Evolutionary conservation across 2,329 filamentous ascomycete species (phyloP).

Genomic region (Chaetomium globosum): DNA sequence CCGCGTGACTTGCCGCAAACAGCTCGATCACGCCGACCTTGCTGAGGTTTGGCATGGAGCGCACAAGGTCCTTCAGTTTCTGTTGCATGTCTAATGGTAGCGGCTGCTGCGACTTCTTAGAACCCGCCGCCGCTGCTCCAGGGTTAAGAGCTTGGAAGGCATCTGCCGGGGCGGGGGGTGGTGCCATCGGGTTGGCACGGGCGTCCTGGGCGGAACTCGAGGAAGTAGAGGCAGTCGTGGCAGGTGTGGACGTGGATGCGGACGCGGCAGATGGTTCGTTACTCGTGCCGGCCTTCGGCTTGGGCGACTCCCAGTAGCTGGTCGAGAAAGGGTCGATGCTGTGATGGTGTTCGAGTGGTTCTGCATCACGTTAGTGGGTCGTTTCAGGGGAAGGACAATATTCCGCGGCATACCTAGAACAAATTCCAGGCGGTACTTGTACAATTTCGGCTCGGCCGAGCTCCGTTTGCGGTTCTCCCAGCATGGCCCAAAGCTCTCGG

Average conservation of each 20-base stretch:
- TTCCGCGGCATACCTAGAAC: conserved; percentile 62
- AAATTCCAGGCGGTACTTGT: conserved; percentile 72
- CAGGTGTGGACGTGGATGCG: conserved; percentile 20
- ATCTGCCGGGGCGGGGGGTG: conserved; percentile 32
- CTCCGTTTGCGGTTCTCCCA: conserved; percentile 67
- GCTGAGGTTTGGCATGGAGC: conserved; percentile 60
- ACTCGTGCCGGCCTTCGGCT: conserved; percentile 31
- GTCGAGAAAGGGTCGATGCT: conserved; percentile 83
- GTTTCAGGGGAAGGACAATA: neutral
- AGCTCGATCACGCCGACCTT: conserved; percentile 76
- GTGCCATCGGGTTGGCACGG: conserved; percentile 26
- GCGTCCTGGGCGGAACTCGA: conserved; percentile 15
- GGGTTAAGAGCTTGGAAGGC: conserved; percentile 33
- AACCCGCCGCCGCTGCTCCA: conserved; percentile 17
- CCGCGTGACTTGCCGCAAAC: conserved; percentile 73
- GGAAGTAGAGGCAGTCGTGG: conserved; percentile 2
- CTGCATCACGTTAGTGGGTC: conserved; percentile 40
- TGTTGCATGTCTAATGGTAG: conserved; percentile 62
- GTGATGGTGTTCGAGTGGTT: conserved; percentile 52
- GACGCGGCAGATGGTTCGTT: conserved; percentile 33
- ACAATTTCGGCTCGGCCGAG: conserved; percentile 53
- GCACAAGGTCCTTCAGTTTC: conserved; percentile 69
- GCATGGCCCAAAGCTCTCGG: conserved; percentile 76
- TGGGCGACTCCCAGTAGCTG: conserved; percentile 70
- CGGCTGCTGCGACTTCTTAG: conserved; percentile 42